phyloP scores from a whole-genome alignment of 1,284 basidiomycete species.

The Cryptococcus amylolentus region DNA sequence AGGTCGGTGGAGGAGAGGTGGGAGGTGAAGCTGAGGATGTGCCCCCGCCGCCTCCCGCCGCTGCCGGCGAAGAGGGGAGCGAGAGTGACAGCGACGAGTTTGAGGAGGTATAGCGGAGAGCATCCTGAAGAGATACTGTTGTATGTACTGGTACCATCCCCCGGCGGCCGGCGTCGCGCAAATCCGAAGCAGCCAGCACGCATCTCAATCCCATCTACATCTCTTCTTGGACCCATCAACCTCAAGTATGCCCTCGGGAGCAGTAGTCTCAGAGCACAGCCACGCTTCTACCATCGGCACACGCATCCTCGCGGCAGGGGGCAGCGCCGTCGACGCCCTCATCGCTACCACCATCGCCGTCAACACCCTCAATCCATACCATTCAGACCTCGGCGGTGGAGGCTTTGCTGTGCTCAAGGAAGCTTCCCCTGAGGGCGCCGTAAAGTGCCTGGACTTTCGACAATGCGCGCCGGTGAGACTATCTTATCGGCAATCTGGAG shows the following conservation, averaged over 20 bases:
- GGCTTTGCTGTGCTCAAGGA: constrained; percentile 33
- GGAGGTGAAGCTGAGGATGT: no score
- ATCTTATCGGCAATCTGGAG: no score
- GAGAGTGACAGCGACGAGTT: not conserved
- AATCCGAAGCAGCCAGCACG: no score
- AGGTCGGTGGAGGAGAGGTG: no score
- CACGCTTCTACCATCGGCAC: constrained; percentile 29
- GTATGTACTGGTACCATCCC: no score
- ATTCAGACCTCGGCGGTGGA: constrained; percentile 48
- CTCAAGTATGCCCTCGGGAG: constrained; percentile 27
- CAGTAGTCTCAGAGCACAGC: constrained; percentile 22
- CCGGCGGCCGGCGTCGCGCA: no score
- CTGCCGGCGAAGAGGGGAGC: not conserved
- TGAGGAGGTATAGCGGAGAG: not conserved
- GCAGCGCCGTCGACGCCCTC: constrained; percentile 35
- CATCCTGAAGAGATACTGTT: no score
- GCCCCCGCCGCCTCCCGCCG: no score
- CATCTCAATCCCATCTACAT: constrained; percentile 40
- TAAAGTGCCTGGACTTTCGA: constrained; percentile 27
- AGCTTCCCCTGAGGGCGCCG: constrained; percentile 14
- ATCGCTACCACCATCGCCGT: constrained; percentile 51
- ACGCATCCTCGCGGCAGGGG: constrained; percentile 22
- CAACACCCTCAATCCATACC: constrained; percentile 55
- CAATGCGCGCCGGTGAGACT: constrained; percentile 29
- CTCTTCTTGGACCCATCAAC: constrained; percentile 45